Percentiles rank a stretch among this genome's conserved stretches.
Conservation (phyloP, 2,329 filamentous ascomycete genomes). For the Thelonectria rubi region DNA sequence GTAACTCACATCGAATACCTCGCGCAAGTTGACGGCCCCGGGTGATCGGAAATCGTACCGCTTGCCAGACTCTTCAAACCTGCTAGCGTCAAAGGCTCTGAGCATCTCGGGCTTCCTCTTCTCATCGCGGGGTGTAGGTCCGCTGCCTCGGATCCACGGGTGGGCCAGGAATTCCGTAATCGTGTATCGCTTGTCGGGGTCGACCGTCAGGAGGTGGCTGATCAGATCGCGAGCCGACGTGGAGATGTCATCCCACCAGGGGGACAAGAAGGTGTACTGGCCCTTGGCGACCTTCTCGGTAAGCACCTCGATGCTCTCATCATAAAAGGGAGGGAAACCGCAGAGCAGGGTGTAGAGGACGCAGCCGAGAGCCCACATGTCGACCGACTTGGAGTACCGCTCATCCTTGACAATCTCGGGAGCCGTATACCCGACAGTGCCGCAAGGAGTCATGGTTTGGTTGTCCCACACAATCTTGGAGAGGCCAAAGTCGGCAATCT, state of each 20-base stretch:
- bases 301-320: constrained; percentile 95
- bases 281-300: constrained; percentile 98
- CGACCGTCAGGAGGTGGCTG: constrained; percentile 90
- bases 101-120: constrained; percentile 61
- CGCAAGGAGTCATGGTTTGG: constrained; percentile 99
- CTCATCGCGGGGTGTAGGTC: constrained; percentile 66
- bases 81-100: constrained; percentile 65
- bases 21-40: constrained; percentile 91
- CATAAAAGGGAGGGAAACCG: constrained; percentile 97
- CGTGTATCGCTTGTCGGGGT: constrained; percentile 93
- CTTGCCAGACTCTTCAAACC: constrained; percentile 66
- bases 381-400: constrained; percentile 96
- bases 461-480: constrained; percentile 99
- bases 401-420: constrained; percentile 99
- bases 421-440: constrained; percentile 96
- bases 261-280: constrained; percentile 96
- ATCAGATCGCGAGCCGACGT: constrained; percentile 94
- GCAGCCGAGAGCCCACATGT: constrained; percentile 99
- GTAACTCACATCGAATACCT: constrained; percentile 98
- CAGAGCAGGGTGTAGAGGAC: constrained; percentile 97
- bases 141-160: constrained; percentile 84
- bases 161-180: constrained; percentile 94
- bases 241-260: constrained; percentile 99
- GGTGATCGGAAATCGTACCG: constrained; percentile 94
- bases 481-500: constrained; percentile 97